Base-by-base conservation (phyloP, 306 rosid genomes). In the Herpetospermum pedunculosum region DNA sequence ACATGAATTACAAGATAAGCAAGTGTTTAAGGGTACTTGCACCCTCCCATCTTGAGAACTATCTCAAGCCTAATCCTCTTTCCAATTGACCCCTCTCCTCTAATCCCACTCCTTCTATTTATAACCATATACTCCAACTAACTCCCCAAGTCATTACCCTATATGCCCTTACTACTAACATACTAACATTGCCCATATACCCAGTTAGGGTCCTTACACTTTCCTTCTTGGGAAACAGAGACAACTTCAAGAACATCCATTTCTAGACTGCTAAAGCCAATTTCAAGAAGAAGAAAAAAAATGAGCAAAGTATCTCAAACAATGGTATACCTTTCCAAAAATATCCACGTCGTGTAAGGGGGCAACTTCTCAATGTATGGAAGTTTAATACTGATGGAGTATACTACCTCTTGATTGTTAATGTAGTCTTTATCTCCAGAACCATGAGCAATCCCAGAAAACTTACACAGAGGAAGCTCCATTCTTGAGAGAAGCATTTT, bases 321-420 rank as follows among this genome's bases (percentile, higher is more conserved):
- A 46, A 64, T 50, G 77, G 58, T 72, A 54, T 74, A 90, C 98
- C 96, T 94, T 74, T 85, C 92, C 88, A 94, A 83, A 84, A 89
- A 94, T 73, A 89, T 91, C 98, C 98, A 94, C 18, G 98, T 87
- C 21, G 97, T 88, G 82, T 87, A 94, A 41, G 95, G 88, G 3
- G 96, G 97, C 75, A 94, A 73, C 80, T 80, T 89, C 67, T 86
- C 88, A 65, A 83, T 75, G 76, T 46, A 68, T 49, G 94, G 91
- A 70, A 93, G 89, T 84, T 85, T 88, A 75, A 81, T 75, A 76
- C 85, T 87, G 64, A 90, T 53, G 71, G 82, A 78, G 67, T 80
- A 55, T 75, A 81, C 67, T 15, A 63, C 81, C 41, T 91, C 98
- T 55, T 80, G 87, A 79, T 78, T 75, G 72, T 60, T 80, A 43